Evolutionary conservation across 106 monocot species (phyloP).

Genomic region (Platanthera guangdongensis): DNA sequence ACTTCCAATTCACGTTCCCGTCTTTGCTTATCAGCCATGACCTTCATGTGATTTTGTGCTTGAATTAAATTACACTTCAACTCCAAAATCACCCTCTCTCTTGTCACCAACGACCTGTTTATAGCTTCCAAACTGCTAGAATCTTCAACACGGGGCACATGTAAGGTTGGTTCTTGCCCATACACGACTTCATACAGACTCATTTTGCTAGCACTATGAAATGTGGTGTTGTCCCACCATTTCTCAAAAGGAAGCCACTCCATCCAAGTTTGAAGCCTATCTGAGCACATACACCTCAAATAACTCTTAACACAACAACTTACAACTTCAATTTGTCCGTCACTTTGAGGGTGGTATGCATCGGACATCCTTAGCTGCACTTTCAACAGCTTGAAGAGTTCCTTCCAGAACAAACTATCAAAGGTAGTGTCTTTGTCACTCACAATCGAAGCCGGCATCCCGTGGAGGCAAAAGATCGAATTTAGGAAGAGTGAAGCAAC

Average conservation of each 20-base stretch:
- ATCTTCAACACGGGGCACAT: background rate
- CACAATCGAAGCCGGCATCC: background rate
- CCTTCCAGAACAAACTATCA: background rate
- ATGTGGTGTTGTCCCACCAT: background rate
- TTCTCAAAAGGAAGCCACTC: background rate
- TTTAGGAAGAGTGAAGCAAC: background rate
- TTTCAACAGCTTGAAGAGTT: background rate
- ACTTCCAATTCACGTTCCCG: too few species aligned
- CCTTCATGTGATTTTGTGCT: too few species aligned
- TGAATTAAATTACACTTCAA: too few species aligned
- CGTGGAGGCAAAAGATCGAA: background rate
- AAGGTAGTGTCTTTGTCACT: background rate
- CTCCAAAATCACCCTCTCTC: too few species aligned
- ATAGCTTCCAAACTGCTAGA: background rate
- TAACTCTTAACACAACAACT: background rate
- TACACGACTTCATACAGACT: background rate
- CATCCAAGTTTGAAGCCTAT: background rate
- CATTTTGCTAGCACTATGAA: background rate
- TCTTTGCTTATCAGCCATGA: too few species aligned
- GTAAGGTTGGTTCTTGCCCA: background rate
- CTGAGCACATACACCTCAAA: background rate
- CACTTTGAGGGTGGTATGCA: constrained; percentile 4
- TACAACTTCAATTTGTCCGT: background rate
- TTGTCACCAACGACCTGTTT: background rate
- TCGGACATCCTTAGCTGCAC: background rate